Conservation (phyloP, 2,329 filamentous ascomycete species). For the Emmonsia crescens region DNA sequence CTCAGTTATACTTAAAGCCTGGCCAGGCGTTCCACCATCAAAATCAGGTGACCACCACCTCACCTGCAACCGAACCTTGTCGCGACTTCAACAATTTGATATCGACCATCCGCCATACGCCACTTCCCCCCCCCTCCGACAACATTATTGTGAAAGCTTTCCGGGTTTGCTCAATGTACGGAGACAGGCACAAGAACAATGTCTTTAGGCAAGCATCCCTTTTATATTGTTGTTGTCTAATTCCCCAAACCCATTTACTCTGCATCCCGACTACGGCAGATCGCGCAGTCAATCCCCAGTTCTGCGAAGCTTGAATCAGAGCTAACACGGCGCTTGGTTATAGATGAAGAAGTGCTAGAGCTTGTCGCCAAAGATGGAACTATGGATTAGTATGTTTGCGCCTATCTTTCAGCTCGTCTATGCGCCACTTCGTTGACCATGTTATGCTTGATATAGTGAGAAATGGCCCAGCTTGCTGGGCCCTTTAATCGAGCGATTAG, state of each 20-base stretch:
- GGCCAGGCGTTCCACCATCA: neutral
- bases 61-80: neutral
- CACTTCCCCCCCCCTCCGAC: neutral
- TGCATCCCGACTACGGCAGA: neutral
- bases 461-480: conserved; percentile 59
- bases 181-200: neutral
- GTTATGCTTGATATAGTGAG: conserved; percentile 40
- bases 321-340: neutral
- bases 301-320: neutral
- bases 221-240: neutral
- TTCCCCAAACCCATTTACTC: neutral
- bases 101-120: neutral
- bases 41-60: neutral
- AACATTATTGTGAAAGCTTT: neutral
- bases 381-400: conserved; percentile 44
- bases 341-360: conserved; percentile 45
- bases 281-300: neutral
- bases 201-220: conserved; percentile 3
- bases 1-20: neutral
- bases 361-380: conserved; percentile 47
- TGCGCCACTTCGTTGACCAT: conserved; percentile 2
- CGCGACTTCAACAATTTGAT: neutral
- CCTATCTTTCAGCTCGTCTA: neutral
- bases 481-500: conserved; percentile 55
- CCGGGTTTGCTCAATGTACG: neutral